A percentile compares a stretch with the other conserved stretches of the same genome.
Conservation (phyloP, 257 asterid species). For the Leptodermis oblonga region DNA sequence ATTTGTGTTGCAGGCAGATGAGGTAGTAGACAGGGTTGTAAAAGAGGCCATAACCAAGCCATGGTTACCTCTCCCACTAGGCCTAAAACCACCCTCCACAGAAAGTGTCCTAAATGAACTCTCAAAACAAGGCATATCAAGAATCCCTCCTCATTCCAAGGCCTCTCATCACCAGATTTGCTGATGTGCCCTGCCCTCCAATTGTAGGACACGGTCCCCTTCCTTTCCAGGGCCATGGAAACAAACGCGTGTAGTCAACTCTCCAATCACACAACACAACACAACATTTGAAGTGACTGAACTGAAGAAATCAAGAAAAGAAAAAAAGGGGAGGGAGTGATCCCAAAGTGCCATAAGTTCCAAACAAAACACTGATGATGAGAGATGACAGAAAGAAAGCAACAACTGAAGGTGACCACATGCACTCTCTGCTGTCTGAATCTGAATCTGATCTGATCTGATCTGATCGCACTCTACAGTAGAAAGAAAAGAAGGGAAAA, state of each 20-base stretch:
- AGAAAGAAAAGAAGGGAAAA: not conserved
- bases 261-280: not conserved
- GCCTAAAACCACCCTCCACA: slow-evolving; percentile 47
- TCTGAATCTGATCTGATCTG: too few relatives aligned
- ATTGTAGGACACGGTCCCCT: not conserved
- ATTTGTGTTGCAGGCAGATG: slow-evolving; percentile 36
- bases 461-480: not conserved
- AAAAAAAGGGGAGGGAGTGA: not conserved
- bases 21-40: slow-evolving; percentile 37
- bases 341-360: not conserved
- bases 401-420: slow-evolving; percentile 3
- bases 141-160: slow-evolving; percentile 22
- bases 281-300: not conserved
- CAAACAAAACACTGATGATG: not conserved
- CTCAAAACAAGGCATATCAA: slow-evolving; percentile 39
- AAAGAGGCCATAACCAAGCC: slow-evolving; percentile 48
- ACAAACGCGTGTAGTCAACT: not conserved
- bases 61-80: slow-evolving; percentile 46
- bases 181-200: slow-evolving; percentile 9
- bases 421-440: too few relatives aligned
- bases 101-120: slow-evolving; percentile 41
- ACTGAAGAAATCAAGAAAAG: not conserved
- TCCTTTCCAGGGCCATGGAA: too few relatives aligned
- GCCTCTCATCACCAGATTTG: slow-evolving; percentile 5
- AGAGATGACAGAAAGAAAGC: not conserved